phyloP scores from a whole-genome alignment of 805 yeast species.

The Wickerhamiella vanderwaltii region DNA sequence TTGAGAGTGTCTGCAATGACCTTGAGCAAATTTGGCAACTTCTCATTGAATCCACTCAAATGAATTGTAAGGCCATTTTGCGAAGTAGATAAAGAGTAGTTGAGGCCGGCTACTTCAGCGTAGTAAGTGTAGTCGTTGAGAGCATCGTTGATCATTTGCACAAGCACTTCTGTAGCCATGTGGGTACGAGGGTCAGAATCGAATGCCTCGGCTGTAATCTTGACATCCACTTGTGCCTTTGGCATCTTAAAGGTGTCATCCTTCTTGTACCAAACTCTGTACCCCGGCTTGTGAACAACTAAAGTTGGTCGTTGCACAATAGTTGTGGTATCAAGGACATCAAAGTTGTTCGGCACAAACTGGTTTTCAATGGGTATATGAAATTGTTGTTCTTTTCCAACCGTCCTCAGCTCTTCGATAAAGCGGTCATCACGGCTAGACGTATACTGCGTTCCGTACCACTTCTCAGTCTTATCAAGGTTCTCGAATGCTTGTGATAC shows the following conservation, averaged over 20 bases:
- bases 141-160: slow-evolving; percentile 63
- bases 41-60: slow-evolving; percentile 74
- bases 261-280: slow-evolving; percentile 62
- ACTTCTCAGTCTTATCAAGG: slow-evolving; percentile 46
- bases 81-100: slow-evolving; percentile 43
- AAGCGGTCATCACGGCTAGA: slow-evolving; percentile 33
- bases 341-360: slow-evolving; percentile 71
- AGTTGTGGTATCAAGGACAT: slow-evolving; percentile 36
- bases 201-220: slow-evolving; percentile 43
- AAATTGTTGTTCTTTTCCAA: slow-evolving; percentile 27
- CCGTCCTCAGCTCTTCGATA: slow-evolving; percentile 24
- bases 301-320: slow-evolving; percentile 44
- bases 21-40: slow-evolving; percentile 49
- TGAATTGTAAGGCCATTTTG: slow-evolving; percentile 61
- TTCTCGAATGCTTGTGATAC: slow-evolving; percentile 41
- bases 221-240: slow-evolving; percentile 57
- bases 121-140: slow-evolving; percentile 67
- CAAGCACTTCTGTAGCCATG: slow-evolving; percentile 47
- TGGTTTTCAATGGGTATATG: slow-evolving; percentile 63
- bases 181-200: slow-evolving; percentile 27
- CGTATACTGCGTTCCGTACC: slow-evolving; percentile 84
- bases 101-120: slow-evolving; percentile 71
- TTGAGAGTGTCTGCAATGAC: slow-evolving; percentile 46
- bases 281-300: slow-evolving; percentile 33
- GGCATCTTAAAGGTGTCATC: slow-evolving; percentile 87